Conservation (phyloP, 139 green algal species). For the Volvox reticuliferus region DNA sequence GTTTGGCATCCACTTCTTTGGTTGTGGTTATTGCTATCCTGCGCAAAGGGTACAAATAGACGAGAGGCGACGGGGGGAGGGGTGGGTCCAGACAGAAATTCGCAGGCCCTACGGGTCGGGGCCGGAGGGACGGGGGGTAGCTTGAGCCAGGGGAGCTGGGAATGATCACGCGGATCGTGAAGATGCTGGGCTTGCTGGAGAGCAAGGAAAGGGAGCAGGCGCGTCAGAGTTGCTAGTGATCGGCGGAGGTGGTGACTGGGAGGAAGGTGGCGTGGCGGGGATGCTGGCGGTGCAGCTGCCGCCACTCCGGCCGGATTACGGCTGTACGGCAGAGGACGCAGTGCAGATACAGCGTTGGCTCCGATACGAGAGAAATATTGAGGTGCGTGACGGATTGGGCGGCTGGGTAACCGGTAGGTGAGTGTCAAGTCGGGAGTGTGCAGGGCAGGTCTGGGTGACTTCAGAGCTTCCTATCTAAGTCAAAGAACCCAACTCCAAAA, state of each 20-base stretch:
- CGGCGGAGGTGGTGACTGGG: slow-evolving; percentile 35
- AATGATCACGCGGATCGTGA: neutral
- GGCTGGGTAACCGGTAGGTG: too few relatives aligned
- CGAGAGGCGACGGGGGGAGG: neutral
- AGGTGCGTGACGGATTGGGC: slow-evolving; percentile 50
- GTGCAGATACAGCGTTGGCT: slow-evolving; percentile 49
- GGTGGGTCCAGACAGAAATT: neutral
- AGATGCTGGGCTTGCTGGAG: neutral
- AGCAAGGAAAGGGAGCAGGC: neutral
- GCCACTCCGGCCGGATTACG: slow-evolving; percentile 20
- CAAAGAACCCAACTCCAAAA: too few relatives aligned
- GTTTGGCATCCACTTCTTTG: too few relatives aligned
- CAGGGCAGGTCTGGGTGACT: too few relatives aligned
- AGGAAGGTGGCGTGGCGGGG: slow-evolving; percentile 14
- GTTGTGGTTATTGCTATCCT: too few relatives aligned
- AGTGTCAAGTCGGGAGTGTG: too few relatives aligned
- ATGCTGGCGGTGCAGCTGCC: slow-evolving; percentile 59
- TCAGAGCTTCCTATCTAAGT: too few relatives aligned
- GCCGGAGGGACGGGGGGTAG: too few relatives aligned
- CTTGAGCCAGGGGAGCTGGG: too few relatives aligned
- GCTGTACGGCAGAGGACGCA: neutral
- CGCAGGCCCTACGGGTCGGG: too few relatives aligned
- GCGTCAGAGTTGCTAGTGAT: neutral
- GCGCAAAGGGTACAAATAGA: too few relatives aligned
- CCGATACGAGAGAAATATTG: slow-evolving; percentile 31